Conservation (phyloP, 2,329 filamentous ascomycete genomes). For the Fulvia fulva region DNA sequence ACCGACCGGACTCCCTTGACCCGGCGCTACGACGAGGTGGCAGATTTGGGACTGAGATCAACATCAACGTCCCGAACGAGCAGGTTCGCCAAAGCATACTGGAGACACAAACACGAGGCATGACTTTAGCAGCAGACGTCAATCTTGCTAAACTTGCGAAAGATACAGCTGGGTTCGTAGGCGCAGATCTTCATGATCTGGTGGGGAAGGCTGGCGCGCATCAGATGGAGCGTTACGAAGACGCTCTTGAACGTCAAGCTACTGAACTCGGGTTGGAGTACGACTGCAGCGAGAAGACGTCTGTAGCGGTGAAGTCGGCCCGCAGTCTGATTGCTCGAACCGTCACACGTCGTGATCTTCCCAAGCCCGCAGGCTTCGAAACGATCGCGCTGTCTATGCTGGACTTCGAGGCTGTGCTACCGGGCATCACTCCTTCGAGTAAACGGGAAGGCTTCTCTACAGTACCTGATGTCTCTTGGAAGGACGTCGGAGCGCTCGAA, state of each 20-base stretch:
- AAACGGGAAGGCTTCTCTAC: constrained; percentile 93
- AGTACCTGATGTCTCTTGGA: constrained; percentile 89
- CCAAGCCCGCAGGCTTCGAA: constrained; percentile 52
- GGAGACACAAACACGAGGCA: constrained; percentile 63
- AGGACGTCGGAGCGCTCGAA: constrained; percentile 80
- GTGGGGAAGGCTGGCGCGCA: constrained; percentile 62
- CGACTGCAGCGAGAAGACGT: constrained; percentile 16
- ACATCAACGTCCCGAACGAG: constrained; percentile 82
- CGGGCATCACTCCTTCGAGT: constrained; percentile 71
- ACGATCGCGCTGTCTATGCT: constrained; percentile 57
- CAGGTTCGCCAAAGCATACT: constrained; percentile 73
- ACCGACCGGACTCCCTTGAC: constrained; percentile 80
- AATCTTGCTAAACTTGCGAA: constrained; percentile 73
- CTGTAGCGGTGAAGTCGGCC: background rate
- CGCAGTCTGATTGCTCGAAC: constrained; percentile 36
- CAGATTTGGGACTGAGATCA: constrained; percentile 78
- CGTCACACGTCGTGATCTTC: constrained; percentile 41
- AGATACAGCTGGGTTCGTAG: constrained; percentile 86
- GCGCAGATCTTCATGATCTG: constrained; percentile 75
- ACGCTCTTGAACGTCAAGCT: constrained; percentile 44
- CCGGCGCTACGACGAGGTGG: constrained; percentile 70
- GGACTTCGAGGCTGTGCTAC: constrained; percentile 71
- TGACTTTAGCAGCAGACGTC: constrained; percentile 63
- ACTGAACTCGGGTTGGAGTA: constrained; percentile 30
- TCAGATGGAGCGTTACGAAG: constrained; percentile 59